phyloP scores from a whole-genome alignment of 176 grass and related monocot species.

The Musa troglodytarum region DNA sequence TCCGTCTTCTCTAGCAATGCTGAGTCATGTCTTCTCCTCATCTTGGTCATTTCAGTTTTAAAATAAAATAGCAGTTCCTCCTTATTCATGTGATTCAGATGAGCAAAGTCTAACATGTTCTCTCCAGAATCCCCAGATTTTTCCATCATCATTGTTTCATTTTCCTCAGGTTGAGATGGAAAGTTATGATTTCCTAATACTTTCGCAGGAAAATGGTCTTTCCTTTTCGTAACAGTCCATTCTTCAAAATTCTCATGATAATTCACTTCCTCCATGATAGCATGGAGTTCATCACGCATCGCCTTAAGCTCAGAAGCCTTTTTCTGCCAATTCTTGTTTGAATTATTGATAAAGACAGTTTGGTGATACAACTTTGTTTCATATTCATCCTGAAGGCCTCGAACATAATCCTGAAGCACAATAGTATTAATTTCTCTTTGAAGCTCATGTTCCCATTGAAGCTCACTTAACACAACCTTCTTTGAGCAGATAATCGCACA shows the following conservation, averaged over 20 bases:
- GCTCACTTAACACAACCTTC: constrained; percentile 36
- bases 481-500: constrained; percentile 37
- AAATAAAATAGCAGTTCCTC: constrained; percentile 41
- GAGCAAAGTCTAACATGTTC: constrained; percentile 57
- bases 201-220: constrained; percentile 48
- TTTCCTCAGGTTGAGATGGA: constrained; percentile 28
- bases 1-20: constrained; percentile 62
- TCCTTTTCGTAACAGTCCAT: constrained; percentile 46
- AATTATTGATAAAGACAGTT: constrained; percentile 19
- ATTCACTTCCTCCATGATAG: constrained; percentile 32
- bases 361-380: constrained; percentile 56
- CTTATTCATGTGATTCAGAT: constrained; percentile 56
- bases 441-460: constrained; percentile 54
- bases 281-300: constrained; percentile 51
- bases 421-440: constrained; percentile 40
- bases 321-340: constrained; percentile 24
- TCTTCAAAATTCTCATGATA: constrained; percentile 40
- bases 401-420: constrained; percentile 39
- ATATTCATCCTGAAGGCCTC: constrained; percentile 29
- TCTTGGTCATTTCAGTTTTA: constrained; percentile 52
- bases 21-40: constrained; percentile 46
- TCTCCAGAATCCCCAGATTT: constrained; percentile 53
- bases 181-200: constrained; percentile 33
- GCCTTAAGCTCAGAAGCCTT: constrained; percentile 28
- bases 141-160: constrained; percentile 19